Percentiles rank a stretch among this genome's conserved stretches.
Conservation (phyloP, 148 eudicot species). For the Rhododendron kiyosumense region DNA sequence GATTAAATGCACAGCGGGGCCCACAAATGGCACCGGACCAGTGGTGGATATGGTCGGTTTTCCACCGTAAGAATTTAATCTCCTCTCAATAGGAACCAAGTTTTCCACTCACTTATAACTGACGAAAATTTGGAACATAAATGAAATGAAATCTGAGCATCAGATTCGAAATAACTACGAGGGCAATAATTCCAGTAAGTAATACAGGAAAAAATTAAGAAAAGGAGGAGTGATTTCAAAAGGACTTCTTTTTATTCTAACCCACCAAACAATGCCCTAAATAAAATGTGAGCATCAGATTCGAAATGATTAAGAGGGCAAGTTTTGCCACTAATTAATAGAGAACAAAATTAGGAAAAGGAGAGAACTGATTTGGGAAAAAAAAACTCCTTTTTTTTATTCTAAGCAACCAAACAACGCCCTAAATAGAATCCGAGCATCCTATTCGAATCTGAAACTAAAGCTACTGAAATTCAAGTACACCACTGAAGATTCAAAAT, state of each 20-base stretch:
- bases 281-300: background rate
- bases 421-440: background rate
- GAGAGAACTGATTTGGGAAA: background rate
- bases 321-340: background rate
- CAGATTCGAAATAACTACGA: background rate
- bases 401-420: conserved; percentile 5
- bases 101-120: background rate
- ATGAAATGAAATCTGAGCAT: background rate
- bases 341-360: background rate
- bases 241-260: background rate
- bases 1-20: background rate
- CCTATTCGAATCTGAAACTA: conserved; percentile 3
- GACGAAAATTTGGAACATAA: background rate
- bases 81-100: background rate
- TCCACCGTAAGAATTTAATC: background rate
- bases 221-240: background rate
- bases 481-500: background rate
- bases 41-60: background rate
- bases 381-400: background rate
- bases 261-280: conserved; percentile 1
- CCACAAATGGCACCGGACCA: background rate
- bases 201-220: background rate
- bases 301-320: background rate
- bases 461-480: background rate
- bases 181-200: background rate